Conservation (phyloP, 139 green algal genomes). For the Chlorella sp. region DNA sequence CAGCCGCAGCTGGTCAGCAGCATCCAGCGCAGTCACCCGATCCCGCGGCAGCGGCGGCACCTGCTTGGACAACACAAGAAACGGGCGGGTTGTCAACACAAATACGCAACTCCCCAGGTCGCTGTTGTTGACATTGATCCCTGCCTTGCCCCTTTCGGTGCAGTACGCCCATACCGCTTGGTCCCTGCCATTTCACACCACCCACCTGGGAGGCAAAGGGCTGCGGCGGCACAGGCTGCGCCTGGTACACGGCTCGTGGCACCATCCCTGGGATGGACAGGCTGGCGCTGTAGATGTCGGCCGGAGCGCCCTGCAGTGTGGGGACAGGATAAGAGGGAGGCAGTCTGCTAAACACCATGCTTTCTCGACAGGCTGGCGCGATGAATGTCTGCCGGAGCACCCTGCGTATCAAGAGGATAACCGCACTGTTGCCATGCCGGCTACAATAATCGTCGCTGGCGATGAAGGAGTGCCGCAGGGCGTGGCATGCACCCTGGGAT, state of each 20-base stretch:
- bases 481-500: too few relatives aligned
- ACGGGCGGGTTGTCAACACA: background rate
- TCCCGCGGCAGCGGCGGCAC: constrained; percentile 30
- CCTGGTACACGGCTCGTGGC: constrained; percentile 32
- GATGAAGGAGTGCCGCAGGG: too few relatives aligned
- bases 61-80: background rate
- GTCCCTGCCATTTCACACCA: too few relatives aligned
- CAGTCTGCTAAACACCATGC: background rate
- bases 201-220: constrained; percentile 45
- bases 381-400: too few relatives aligned
- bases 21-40: constrained; percentile 37
- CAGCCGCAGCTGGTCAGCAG: constrained; percentile 48
- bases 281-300: constrained; percentile 46
- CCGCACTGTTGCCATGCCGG: too few relatives aligned
- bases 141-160: too few relatives aligned
- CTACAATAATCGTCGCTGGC: too few relatives aligned
- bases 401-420: too few relatives aligned
- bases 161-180: too few relatives aligned
- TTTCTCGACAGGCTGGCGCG: background rate
- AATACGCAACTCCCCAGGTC: background rate
- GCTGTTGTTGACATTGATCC: too few relatives aligned
- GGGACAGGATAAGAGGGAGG: background rate
- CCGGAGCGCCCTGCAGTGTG: constrained; percentile 1
- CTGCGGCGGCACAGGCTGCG: constrained; percentile 26
- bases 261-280: constrained; percentile 46